Conservation (phyloP, 331 rosid genomes). For the Malus hybrid region DNA sequence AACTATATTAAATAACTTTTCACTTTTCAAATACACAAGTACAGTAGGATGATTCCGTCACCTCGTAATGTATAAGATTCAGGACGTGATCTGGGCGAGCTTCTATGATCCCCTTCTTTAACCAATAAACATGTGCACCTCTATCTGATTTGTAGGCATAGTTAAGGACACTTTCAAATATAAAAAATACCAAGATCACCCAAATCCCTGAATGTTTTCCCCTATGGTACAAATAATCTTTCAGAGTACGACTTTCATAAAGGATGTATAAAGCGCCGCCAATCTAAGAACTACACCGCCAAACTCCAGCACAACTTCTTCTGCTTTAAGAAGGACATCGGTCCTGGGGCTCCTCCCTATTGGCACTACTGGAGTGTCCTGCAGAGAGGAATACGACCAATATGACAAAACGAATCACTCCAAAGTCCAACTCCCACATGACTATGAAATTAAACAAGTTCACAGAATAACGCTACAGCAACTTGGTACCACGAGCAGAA, state of each 20-base stretch:
- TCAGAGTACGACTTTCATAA: slow-evolving; percentile 22
- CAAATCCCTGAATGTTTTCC: neutral
- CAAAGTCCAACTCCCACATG: neutral
- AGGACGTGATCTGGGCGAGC: slow-evolving; percentile 74
- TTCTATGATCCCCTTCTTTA: slow-evolving; percentile 66
- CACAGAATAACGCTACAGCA: too few relatives aligned
- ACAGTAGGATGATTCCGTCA: slow-evolving; percentile 19
- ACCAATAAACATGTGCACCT: slow-evolving; percentile 81
- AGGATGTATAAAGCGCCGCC: slow-evolving; percentile 97
- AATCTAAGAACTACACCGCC: slow-evolving; percentile 83
- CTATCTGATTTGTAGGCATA: slow-evolving; percentile 52
- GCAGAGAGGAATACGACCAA: slow-evolving; percentile 16
- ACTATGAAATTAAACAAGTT: neutral
- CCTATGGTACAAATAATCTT: neutral
- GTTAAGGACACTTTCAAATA: slow-evolving; percentile 40
- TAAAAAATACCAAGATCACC: neutral
- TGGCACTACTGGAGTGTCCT: slow-evolving; percentile 81
- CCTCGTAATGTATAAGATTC: slow-evolving; percentile 89
- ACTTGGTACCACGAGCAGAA: neutral
- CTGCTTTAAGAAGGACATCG: slow-evolving; percentile 72
- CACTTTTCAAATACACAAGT: neutral
- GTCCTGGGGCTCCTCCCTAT: slow-evolving; percentile 75
- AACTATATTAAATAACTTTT: neutral
- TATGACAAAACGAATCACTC: neutral
- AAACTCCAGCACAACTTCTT: slow-evolving; percentile 56